Percentiles rank a stretch among this genome's conserved stretches.
phyloP scores from a whole-genome alignment of 768 basidiomycete genomes.

The Naganishia randhawae region DNA sequence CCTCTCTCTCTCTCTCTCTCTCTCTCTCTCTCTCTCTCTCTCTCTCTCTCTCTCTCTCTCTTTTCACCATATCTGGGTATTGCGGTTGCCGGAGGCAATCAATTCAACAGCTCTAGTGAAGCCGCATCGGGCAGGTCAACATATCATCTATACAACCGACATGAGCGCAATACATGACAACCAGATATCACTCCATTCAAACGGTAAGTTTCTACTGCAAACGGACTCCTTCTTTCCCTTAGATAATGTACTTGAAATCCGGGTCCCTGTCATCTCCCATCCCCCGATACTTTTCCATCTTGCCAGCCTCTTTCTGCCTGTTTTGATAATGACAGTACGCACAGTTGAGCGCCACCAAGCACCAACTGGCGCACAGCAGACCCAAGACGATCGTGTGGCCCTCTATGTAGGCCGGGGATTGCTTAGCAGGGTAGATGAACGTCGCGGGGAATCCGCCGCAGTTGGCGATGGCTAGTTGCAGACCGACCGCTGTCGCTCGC shows the following conservation, averaged over 20 bases:
- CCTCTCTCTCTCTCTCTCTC: too few relatives aligned
- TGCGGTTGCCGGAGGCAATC: too few relatives aligned
- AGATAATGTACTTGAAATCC: slow-evolving; percentile 38
- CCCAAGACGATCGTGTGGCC: slow-evolving; percentile 38
- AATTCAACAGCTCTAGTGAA: too few relatives aligned
- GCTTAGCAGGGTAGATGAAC: slow-evolving; percentile 32
- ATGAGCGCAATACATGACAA: too few relatives aligned
- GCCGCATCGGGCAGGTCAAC: too few relatives aligned
- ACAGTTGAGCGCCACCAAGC: slow-evolving; percentile 36
- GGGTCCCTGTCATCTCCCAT: slow-evolving; percentile 41
- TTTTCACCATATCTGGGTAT: too few relatives aligned
- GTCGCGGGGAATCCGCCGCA: slow-evolving; percentile 39
- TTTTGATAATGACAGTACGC: slow-evolving; percentile 33
- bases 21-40: too few relatives aligned
- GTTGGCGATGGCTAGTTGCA: slow-evolving; percentile 41
- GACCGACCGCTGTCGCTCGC: slow-evolving; percentile 37
- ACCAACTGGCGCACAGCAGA: slow-evolving; percentile 34
- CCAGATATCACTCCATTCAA: too few relatives aligned
- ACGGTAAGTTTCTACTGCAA: too few relatives aligned
- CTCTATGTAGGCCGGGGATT: slow-evolving; percentile 33
- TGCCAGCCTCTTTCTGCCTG: slow-evolving; percentile 34
- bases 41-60: too few relatives aligned
- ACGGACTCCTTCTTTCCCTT: slow-evolving; percentile 12
- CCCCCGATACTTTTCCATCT: slow-evolving; percentile 35
- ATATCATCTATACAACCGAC: too few relatives aligned